Evolutionary conservation across 176 grass and related monocot genomes (phyloP).

Genomic region (Cenchrus americanus): DNA sequence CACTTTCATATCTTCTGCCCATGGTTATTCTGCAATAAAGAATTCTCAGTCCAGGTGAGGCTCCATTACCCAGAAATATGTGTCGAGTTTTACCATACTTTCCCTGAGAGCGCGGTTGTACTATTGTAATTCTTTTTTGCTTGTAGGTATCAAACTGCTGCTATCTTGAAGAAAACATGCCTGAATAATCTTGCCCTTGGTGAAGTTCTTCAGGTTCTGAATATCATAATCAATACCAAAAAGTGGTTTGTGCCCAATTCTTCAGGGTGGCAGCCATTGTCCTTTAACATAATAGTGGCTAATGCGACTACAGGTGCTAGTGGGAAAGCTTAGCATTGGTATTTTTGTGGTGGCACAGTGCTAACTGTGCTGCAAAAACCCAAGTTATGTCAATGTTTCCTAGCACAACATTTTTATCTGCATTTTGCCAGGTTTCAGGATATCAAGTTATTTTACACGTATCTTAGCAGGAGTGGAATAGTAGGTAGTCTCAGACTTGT

Average conservation of each 20-base stretch:
- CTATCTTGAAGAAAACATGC: slow-evolving; percentile 69
- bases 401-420: slow-evolving; percentile 3
- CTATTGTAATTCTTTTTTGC: slow-evolving; percentile 16
- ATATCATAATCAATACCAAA: slow-evolving; percentile 64
- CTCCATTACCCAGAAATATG: slow-evolving; percentile 17
- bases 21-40: slow-evolving; percentile 56
- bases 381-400: slow-evolving; percentile 26
- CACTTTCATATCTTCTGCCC: slow-evolving; percentile 58
- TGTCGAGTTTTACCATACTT: slow-evolving; percentile 29
- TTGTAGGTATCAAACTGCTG: slow-evolving; percentile 88
- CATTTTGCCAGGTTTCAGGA: slow-evolving; percentile 6
- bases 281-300: slow-evolving; percentile 54
- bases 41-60: slow-evolving; percentile 72
- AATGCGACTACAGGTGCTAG: slow-evolving; percentile 42
- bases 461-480: not conserved
- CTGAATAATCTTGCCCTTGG: slow-evolving; percentile 69
- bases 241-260: slow-evolving; percentile 84
- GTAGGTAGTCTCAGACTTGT: slow-evolving; percentile 18
- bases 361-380: slow-evolving; percentile 13
- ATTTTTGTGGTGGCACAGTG: slow-evolving; percentile 27
- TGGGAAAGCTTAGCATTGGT: slow-evolving; percentile 45
- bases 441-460: not conserved
- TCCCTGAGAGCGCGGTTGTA: slow-evolving; percentile 23
- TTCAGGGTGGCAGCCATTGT: slow-evolving; percentile 85
- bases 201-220: slow-evolving; percentile 86